Conservation (phyloP, 257 asterid genomes). For the Penstemon barbatus region DNA sequence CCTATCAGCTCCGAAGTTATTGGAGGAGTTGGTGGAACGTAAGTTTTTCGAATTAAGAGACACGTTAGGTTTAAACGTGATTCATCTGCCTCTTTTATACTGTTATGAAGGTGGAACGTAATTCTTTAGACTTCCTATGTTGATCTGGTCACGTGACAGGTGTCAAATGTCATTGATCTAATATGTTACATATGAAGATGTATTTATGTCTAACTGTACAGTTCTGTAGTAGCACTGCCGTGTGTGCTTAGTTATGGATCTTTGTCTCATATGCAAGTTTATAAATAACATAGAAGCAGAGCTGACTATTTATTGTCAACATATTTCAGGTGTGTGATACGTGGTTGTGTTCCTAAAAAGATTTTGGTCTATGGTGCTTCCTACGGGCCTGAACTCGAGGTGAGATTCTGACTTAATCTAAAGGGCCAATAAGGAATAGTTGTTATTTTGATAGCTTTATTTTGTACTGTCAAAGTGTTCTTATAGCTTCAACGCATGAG, state of each 20-base stretch:
- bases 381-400: slow-evolving; percentile 97
- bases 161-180: background rate
- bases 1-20: slow-evolving; percentile 87
- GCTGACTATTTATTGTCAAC: slow-evolving; percentile 21
- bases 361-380: slow-evolving; percentile 96
- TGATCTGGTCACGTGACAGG: background rate
- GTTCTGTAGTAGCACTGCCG: background rate
- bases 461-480: background rate
- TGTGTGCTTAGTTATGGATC: background rate
- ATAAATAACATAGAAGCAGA: slow-evolving; percentile 4
- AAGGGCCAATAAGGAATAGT: slow-evolving; percentile 1
- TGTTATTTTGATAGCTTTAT: too few relatives aligned
- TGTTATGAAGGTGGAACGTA: slow-evolving; percentile 4
- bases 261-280: background rate
- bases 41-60: slow-evolving; percentile 36
- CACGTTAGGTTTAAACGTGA: slow-evolving; percentile 16
- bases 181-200: background rate
- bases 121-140: background rate
- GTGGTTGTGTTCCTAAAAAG: slow-evolving; percentile 99
- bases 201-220: background rate
- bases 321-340: slow-evolving; percentile 85
- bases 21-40: slow-evolving; percentile 99
- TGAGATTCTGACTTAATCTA: slow-evolving; percentile 30
- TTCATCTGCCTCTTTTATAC: slow-evolving; percentile 16
- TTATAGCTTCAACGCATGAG: slow-evolving; percentile 6